These are phyloP conservation scores for Macadamia tetraphylla DNA, from an alignment of 164 flowering plant species.

Conservation along the genomic window DNA sequence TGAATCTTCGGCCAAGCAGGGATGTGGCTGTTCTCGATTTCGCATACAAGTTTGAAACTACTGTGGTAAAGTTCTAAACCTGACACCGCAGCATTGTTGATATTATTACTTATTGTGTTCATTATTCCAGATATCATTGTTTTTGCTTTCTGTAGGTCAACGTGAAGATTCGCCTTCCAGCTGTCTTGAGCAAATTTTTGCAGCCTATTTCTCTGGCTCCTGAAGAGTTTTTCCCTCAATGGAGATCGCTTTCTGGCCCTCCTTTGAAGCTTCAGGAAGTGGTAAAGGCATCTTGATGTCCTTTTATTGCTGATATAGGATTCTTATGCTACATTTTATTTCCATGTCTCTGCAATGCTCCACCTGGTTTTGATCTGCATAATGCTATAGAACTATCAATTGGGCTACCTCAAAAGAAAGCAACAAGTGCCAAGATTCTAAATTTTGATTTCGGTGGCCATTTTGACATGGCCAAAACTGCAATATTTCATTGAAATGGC, in stretches of 20 bases:
- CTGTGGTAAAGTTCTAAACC: constrained; percentile 40
- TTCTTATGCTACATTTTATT: neutral
- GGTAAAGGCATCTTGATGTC: constrained; percentile 32
- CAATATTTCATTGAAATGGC: too few relatives aligned
- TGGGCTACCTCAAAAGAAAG: too few relatives aligned
- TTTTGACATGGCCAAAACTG: too few relatives aligned
- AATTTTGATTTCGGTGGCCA: too few relatives aligned
- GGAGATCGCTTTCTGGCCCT: constrained; percentile 99
- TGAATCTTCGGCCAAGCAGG: constrained; percentile 90
- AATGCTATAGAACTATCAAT: too few relatives aligned
- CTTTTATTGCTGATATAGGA: neutral
- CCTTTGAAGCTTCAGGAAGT: constrained; percentile 99
- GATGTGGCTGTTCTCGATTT: constrained; percentile 95
- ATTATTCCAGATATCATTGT: constrained; percentile 2
- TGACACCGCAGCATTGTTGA: neutral
- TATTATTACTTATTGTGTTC: neutral
- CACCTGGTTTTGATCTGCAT: too few relatives aligned
- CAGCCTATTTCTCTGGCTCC: constrained; percentile 76
- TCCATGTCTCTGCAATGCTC: neutral
- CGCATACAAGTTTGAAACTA: constrained; percentile 74
- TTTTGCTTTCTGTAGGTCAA: constrained; percentile 47
- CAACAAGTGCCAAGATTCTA: too few relatives aligned
- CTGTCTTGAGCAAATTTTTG: constrained; percentile 80
- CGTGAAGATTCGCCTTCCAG: constrained; percentile 93
- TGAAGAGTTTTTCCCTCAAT: constrained; percentile 96